Base-by-base conservation (phyloP, 2,329 filamentous ascomycete genomes). In the Exophiala xenobiotica region DNA sequence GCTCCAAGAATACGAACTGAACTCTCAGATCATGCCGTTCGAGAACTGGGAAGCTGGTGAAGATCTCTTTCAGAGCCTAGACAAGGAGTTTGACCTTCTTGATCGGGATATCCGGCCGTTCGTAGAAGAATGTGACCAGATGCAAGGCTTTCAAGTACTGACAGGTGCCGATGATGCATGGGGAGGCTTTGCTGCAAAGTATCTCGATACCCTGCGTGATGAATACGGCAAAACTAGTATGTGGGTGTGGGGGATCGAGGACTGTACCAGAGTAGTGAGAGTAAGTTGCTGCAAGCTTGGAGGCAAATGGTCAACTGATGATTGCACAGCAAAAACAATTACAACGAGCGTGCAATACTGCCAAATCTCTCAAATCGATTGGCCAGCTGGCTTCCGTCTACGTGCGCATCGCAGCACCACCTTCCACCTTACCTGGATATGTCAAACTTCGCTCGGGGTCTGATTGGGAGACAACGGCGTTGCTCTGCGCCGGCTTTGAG, bases 41-140 rank as follows among this genome's bases (percentile, higher is more conserved):
- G 87, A 93, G 67, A 84, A 83, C 52, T 93, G 85, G 81, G 69
- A 72, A 23, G 76, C 80, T 48, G 90, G 90, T 8, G 82, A 86
- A 59, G 87, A 91, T 39, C 77, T 96, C 4, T 96, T 91, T 60
- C 72, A 74, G 16, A 77, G 78, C 2, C 74, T 91, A 6, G 87
- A 92, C 67, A 83, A 81, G 64, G 90, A 95, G 63, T 83, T 91
- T 60, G 92, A 96, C 62, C 70, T 97, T 4, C 74, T 96, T 3
- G 93, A 99, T 66, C 81, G 91, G n/a, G 92, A 99, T 67, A 74
- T 96, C 59, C 79, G 93, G 29, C 85, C 85, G 0, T 96, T 96
- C 66, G 82, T 86, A 2, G 93, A 99, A 71, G 93, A 97, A 70
- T 93, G 90, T 59, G 93, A 99, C 68, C 85, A 90, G 49, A 78